phyloP scores from a whole-genome alignment of 2,329 filamentous ascomycete species.

The Calonectria henricotiae region DNA sequence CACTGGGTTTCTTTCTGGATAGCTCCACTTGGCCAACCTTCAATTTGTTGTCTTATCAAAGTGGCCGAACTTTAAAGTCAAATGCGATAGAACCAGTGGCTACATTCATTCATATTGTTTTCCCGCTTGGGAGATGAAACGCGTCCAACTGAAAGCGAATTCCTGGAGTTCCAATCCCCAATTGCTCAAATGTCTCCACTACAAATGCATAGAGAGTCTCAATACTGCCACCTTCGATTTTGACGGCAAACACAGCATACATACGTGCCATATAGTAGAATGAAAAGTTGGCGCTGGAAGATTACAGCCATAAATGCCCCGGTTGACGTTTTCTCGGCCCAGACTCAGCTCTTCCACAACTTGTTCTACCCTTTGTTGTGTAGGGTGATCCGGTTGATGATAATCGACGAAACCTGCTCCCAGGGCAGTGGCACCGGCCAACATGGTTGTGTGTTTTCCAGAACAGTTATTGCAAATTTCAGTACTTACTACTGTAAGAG shows the following conservation, averaged over 20 bases:
- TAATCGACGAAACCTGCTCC: slow-evolving; percentile 55
- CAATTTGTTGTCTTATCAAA: too few species aligned
- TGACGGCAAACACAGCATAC: slow-evolving; percentile 62
- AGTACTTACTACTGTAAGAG: slow-evolving; percentile 64
- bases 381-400: slow-evolving; percentile 57
- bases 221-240: slow-evolving; percentile 66
- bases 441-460: slow-evolving; percentile 66
- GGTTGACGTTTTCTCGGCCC: slow-evolving; percentile 53
- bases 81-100: slow-evolving; percentile 54
- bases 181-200: slow-evolving; percentile 62
- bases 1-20: too few species aligned
- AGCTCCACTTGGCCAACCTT: too few species aligned
- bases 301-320: slow-evolving; percentile 66
- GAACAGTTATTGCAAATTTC: slow-evolving; percentile 65
- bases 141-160: slow-evolving; percentile 51
- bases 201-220: slow-evolving; percentile 63
- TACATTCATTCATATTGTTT: slow-evolving; percentile 60
- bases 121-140: slow-evolving; percentile 56
- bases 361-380: slow-evolving; percentile 59
- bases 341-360: slow-evolving; percentile 58
- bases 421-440: slow-evolving; percentile 61
- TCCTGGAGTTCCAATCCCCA: slow-evolving; percentile 58
- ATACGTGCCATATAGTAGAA: slow-evolving; percentile 56
- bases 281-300: slow-evolving; percentile 62
- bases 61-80: slow-evolving; percentile 26